Conservation (phyloP, 306 rosid species). For the Trifolium fragiferum region DNA sequence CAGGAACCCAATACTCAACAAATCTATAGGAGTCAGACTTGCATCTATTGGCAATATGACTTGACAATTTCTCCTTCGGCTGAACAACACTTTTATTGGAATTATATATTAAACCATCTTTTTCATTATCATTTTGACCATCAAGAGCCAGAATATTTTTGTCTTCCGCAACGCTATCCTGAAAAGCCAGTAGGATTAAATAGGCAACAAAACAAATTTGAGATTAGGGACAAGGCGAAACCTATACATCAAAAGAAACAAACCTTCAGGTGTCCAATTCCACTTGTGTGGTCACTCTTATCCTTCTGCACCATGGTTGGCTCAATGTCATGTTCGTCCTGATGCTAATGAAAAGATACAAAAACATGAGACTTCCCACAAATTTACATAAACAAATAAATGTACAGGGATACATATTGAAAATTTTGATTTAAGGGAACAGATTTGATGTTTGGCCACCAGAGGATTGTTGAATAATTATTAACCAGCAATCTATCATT, state of each 20-base stretch:
- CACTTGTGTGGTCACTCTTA: conserved; percentile 10
- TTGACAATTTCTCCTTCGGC: conserved; percentile 65
- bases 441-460: conserved; percentile 10
- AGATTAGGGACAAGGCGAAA: conserved; percentile 26
- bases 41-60: conserved; percentile 55
- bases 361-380: conserved; percentile 31
- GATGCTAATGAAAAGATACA: conserved; percentile 50
- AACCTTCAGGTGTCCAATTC: conserved; percentile 53
- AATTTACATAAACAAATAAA: conserved; percentile 2
- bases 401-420: neutral
- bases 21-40: conserved; percentile 60
- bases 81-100: conserved; percentile 50
- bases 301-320: conserved; percentile 54
- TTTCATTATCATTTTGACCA: conserved; percentile 32
- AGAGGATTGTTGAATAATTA: conserved; percentile 24
- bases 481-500: conserved; percentile 11
- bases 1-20: conserved; percentile 96
- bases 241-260: conserved; percentile 40
- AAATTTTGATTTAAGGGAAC: conserved; percentile 8
- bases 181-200: conserved; percentile 52
- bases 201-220: conserved; percentile 31
- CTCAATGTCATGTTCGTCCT: conserved; percentile 58
- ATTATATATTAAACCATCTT: conserved; percentile 40
- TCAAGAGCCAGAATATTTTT: conserved; percentile 58
- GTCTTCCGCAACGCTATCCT: conserved; percentile 62